phyloP scores from a whole-genome alignment of 371 early-diverging fungal genomes.

The Smittium culicis region DNA sequence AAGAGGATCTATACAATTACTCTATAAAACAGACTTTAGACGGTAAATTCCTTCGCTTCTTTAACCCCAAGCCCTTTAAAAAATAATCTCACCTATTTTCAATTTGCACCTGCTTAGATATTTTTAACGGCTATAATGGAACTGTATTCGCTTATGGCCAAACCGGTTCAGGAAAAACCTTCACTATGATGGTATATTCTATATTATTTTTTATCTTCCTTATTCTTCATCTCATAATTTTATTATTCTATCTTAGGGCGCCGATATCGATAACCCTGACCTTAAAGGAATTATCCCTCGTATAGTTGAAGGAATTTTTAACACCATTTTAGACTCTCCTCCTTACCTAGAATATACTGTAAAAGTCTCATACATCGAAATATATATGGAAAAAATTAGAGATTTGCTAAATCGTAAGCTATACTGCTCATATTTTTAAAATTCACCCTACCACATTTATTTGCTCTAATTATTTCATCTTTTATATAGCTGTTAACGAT shows the following conservation, averaged over 20 bases:
- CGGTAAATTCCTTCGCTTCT: too few species aligned
- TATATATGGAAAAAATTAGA: slow-evolving; percentile 71
- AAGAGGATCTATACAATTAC: slow-evolving; percentile 75
- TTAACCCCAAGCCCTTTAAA: slow-evolving; percentile 76
- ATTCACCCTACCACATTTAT: too few species aligned
- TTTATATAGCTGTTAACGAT: too few species aligned
- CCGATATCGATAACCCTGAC: slow-evolving; percentile 78
- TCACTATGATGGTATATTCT: slow-evolving; percentile 44
- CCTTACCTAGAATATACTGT: slow-evolving; percentile 83
- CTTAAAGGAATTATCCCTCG: slow-evolving; percentile 89
- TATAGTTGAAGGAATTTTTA: slow-evolving; percentile 80
- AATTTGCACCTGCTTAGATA: slow-evolving; percentile 97
- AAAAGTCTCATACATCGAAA: slow-evolving; percentile 90
- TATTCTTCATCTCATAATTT: slow-evolving; percentile 60
- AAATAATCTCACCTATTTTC: slow-evolving; percentile 98
- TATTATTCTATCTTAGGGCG: slow-evolving; percentile 61
- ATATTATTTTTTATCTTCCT: too few species aligned
- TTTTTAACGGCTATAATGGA: slow-evolving; percentile 56
- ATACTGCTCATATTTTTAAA: slow-evolving; percentile 52
- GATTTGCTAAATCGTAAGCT: slow-evolving; percentile 42
- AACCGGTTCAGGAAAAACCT: slow-evolving; percentile 92
- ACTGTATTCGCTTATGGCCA: slow-evolving; percentile 91
- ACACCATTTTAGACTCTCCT: slow-evolving; percentile 65
- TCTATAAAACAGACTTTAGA: slow-evolving; percentile 80
- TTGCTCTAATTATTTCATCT: neutral